A percentile compares a stretch with the other conserved stretches of the same genome.
phyloP scores from a whole-genome alignment of 2,329 filamentous ascomycete species.

The Huntiella omanensis region DNA sequence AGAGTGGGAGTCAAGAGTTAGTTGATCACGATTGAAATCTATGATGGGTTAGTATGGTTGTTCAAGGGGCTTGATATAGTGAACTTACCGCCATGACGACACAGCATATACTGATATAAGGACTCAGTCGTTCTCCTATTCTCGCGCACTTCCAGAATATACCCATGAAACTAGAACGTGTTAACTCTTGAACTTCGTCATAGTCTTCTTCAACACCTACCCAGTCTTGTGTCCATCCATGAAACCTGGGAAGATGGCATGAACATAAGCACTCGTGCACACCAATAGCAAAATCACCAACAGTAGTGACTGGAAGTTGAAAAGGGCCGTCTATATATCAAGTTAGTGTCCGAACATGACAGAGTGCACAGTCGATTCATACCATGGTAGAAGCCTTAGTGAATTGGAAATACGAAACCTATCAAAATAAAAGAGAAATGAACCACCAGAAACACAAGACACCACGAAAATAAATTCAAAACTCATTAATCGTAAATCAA shows the following conservation, averaged over 20 bases:
- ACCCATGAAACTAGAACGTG: slow-evolving; percentile 42
- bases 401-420: too few species aligned
- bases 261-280: slow-evolving; percentile 87
- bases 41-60: neutral
- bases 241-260: slow-evolving; percentile 72
- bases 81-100: slow-evolving; percentile 73
- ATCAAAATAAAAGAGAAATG: too few species aligned
- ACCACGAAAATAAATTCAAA: too few species aligned
- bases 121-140: slow-evolving; percentile 80
- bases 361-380: too few species aligned
- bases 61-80: neutral
- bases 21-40: slow-evolving; percentile 21
- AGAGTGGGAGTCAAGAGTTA: slow-evolving; percentile 14
- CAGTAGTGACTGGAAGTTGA: slow-evolving; percentile 96
- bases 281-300: slow-evolving; percentile 88
- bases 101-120: slow-evolving; percentile 89
- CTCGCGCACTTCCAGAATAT: slow-evolving; percentile 94
- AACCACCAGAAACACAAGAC: too few species aligned
- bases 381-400: too few species aligned
- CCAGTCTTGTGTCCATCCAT: slow-evolving; percentile 88
- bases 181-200: slow-evolving; percentile 4
- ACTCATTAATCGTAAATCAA: too few species aligned
- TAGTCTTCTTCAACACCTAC: slow-evolving; percentile 27
- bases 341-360: neutral
- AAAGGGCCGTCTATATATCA: slow-evolving; percentile 60